Base-by-base conservation (phyloP, 495 filamentous ascomycete species). In the Chlorociboria aeruginascens region DNA sequence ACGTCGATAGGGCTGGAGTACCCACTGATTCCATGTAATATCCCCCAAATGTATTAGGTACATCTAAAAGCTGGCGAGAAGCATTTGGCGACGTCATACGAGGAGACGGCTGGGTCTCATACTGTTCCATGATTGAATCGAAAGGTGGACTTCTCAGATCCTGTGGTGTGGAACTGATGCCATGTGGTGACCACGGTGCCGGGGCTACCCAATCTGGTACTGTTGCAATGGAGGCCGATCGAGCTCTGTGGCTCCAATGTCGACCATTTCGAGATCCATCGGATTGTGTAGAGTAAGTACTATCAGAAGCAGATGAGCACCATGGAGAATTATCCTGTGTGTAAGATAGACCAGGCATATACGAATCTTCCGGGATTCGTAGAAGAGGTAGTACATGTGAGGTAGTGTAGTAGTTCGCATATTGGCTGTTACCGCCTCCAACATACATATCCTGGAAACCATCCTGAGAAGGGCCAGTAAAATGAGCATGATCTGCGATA, bases 221-320 rank as follows among this genome's bases (percentile, higher is more conserved):
- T 4, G 37, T 55, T 6, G 42, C 40, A 16, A 54, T 32, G 20
- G 55, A 57, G 11, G 43, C 41, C n/a, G 51, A 51, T 17, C 55
- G 47, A 8, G 36, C 55, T 43, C 53, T 13, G 8, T 20, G 31
- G 32, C 16, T 29, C 51, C 51, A 52, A 11, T 40, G 40, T 2
- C 35, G 37, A 8, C 25, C 38, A 16, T 32, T 49, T 16, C 50
- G 43, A 32, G 56, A 52, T 40, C 32, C 55, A 53, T 71, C 70
- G n/a, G 71, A 71, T 7, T 67, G 69, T 2, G 68, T 70, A 16
- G 70, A 74, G 51, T 66, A 70, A 28, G 59, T 66, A 55, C 72
- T 76, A 35, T 69, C 68, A 25, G 72, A 72, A 20, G 70, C 69
- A 7, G 72, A 72, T 32, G 71, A 73, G 3, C 67, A 58, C 63